phyloP scores from a whole-genome alignment of 208 protist genomes.

The Novymonas esmeraldas region DNA sequence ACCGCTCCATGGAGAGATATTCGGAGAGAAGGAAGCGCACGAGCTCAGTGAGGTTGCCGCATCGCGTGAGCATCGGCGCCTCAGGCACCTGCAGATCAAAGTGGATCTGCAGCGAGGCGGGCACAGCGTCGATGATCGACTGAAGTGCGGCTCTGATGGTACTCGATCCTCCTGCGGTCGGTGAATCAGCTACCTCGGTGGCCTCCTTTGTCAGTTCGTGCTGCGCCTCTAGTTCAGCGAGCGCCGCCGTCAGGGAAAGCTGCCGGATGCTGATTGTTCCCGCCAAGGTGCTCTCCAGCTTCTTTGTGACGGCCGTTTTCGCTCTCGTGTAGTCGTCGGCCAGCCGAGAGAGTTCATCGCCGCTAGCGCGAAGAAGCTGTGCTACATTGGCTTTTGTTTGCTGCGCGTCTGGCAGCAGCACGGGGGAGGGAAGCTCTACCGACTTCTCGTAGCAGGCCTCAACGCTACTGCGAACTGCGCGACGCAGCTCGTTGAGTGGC shows the following conservation, averaged over 20 bases:
- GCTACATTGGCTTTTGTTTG: constrained; percentile 16
- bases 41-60: constrained; percentile 14
- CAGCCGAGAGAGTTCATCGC: constrained; percentile 4
- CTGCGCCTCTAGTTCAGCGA: constrained; percentile 28
- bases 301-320: constrained; percentile 3
- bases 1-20: constrained; percentile 36
- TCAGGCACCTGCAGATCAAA: constrained; percentile 25
- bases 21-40: constrained; percentile 27
- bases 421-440: constrained; percentile 4
- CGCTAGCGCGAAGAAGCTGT: constrained; percentile 5
- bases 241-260: constrained; percentile 14
- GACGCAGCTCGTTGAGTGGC: constrained; percentile 15
- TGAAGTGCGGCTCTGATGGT: constrained; percentile 21
- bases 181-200: neutral
- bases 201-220: neutral
- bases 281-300: neutral
- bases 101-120: constrained; percentile 35
- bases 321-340: constrained; percentile 20
- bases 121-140: constrained; percentile 25
- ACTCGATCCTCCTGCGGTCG: neutral
- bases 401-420: constrained; percentile 17
- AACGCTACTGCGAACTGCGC: neutral
- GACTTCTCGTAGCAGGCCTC: constrained; percentile 16
- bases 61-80: constrained; percentile 17
- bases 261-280: neutral